Conservation (phyloP, 495 filamentous ascomycete genomes). For the Neurospora cerealis region DNA sequence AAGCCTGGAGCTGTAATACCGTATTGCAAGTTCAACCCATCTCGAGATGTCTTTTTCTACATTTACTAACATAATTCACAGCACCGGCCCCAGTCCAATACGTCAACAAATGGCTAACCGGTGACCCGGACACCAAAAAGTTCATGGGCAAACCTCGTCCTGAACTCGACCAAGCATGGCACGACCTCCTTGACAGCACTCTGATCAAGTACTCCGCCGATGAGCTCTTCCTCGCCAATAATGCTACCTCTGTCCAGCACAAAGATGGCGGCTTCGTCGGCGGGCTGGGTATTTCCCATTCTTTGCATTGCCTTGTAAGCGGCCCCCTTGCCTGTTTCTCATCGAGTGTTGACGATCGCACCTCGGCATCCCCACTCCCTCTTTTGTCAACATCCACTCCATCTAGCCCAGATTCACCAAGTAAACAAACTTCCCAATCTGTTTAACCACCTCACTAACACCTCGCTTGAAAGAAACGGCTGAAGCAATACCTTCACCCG, state of each 20-base stretch:
- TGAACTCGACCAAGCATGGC: conserved; percentile 16
- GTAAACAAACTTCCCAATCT: background rate
- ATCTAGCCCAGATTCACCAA: background rate
- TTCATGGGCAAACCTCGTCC: conserved; percentile 13
- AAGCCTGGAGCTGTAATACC: background rate
- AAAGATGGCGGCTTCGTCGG: conserved; percentile 14
- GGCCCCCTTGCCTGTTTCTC: background rate
- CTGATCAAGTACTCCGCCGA: conserved; percentile 5
- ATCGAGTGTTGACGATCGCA: background rate
- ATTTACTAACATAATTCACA: background rate
- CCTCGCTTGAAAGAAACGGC: conserved; percentile 6
- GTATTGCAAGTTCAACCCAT: background rate
- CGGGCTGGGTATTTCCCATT: conserved; percentile 11
- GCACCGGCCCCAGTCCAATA: conserved; percentile 10
- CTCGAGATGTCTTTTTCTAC: too few relatives aligned
- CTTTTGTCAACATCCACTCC: background rate
- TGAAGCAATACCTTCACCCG: conserved; percentile 16
- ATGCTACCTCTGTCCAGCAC: conserved; percentile 4
- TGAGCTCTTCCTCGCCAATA: conserved; percentile 6
- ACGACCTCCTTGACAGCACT: conserved; percentile 8
- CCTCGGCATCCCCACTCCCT: background rate
- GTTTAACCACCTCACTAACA: background rate
- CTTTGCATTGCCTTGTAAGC: conserved; percentile 14
- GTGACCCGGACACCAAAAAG: conserved; percentile 4
- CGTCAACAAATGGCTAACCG: conserved; percentile 5